These are phyloP conservation scores for Colletotrichum sp. DNA, from an alignment of 2,329 filamentous ascomycete genomes.

Conservation along the genomic window DNA sequence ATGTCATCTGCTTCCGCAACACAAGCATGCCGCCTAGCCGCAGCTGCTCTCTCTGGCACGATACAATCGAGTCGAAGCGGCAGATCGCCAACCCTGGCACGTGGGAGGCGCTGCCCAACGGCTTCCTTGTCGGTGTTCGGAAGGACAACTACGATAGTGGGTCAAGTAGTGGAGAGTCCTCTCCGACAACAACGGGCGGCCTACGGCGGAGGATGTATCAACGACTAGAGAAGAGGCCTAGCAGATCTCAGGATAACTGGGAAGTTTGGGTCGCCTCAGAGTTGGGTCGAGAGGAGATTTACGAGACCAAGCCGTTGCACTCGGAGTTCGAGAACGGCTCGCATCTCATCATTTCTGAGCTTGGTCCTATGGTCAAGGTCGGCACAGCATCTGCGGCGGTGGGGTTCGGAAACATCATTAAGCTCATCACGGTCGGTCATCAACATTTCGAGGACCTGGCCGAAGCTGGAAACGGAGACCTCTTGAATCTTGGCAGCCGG, in stretches of 20 bases:
- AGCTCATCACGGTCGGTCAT: slow-evolving; percentile 70
- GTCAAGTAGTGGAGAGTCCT: slow-evolving; percentile 22
- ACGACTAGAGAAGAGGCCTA: slow-evolving; percentile 24
- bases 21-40: slow-evolving; percentile 41
- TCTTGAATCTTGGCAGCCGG: slow-evolving; percentile 42
- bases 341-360: slow-evolving; percentile 67
- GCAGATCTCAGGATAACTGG: slow-evolving; percentile 45
- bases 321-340: slow-evolving; percentile 45
- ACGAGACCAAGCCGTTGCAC: slow-evolving; percentile 52
- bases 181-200: slow-evolving; percentile 24
- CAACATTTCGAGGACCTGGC: slow-evolving; percentile 62
- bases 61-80: slow-evolving; percentile 55
- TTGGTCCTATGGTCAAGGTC: slow-evolving; percentile 69
- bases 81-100: slow-evolving; percentile 66
- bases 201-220: slow-evolving; percentile 33
- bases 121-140: slow-evolving; percentile 68
- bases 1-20: slow-evolving; percentile 62
- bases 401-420: slow-evolving; percentile 75
- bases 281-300: slow-evolving; percentile 46
- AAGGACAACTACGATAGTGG: slow-evolving; percentile 39
- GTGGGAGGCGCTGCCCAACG: slow-evolving; percentile 67
- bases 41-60: slow-evolving; percentile 55
- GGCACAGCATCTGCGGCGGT: slow-evolving; percentile 72
- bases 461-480: slow-evolving; percentile 31
- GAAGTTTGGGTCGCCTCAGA: slow-evolving; percentile 60